These are phyloP conservation scores for Hibiscus tridactylites DNA, from an alignment of 345 rosid genomes.

Conservation along the genomic window DNA sequence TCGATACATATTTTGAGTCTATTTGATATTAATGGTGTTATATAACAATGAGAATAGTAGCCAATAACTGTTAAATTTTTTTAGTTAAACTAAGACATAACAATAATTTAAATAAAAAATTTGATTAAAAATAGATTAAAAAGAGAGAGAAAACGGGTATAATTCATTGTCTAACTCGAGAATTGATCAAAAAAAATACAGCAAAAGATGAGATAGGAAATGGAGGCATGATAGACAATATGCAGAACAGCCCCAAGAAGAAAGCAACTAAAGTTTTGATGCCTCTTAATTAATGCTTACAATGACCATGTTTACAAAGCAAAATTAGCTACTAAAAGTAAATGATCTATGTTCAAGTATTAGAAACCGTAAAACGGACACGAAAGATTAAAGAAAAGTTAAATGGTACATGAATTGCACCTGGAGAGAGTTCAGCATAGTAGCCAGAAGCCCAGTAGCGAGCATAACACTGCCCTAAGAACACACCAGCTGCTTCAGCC, in stretches of 20 bases:
- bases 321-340: too few relatives aligned
- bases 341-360: not conserved
- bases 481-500: conserved; percentile 77
- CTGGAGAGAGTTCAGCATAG: conserved; percentile 48
- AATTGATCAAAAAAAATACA: not conserved
- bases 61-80: too few relatives aligned
- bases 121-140: too few relatives aligned
- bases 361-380: not conserved
- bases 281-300: conserved; percentile 8
- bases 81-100: too few relatives aligned
- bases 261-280: conserved; percentile 18
- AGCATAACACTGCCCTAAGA: conserved; percentile 74
- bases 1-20: too few relatives aligned
- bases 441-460: conserved; percentile 87
- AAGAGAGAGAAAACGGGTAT: too few relatives aligned
- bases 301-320: not conserved
- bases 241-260: conserved; percentile 9
- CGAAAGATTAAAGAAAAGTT: not conserved
- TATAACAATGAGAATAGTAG: too few relatives aligned
- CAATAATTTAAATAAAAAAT: too few relatives aligned
- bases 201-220: not conserved
- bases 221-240: not conserved
- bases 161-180: too few relatives aligned
- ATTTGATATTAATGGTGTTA: too few relatives aligned
- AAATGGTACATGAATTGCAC: conserved; percentile 19